Base-by-base conservation (phyloP, 2,329 filamentous ascomycete species). In the Colletotrichum sp. region DNA sequence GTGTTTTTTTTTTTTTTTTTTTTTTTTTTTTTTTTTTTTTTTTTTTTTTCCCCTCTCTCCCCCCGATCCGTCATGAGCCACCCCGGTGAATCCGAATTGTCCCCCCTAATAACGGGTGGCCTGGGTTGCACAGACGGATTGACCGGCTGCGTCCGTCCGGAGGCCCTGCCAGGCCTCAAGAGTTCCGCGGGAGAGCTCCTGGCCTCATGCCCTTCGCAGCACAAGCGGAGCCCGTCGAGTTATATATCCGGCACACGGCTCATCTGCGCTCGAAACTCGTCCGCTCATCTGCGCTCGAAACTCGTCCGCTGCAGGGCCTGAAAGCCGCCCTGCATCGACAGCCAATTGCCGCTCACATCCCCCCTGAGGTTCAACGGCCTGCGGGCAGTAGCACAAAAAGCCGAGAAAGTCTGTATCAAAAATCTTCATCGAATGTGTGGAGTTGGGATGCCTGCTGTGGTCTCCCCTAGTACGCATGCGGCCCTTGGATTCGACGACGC, bases 271-370 rank as follows among this genome's bases (percentile, higher is more conserved):
- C 43, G 64, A 73, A 73, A 73, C 24, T 24, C 24, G 24, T 24
- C 24, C 24, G 64, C 57, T 75, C 73, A 75, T 65, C 73, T 75
- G 69, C 70, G 39, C 39, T 75, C 43, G 64, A 73, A 73, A 73
- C 63, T 43, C 63, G 13, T 13, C 13, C 18, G 48, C 39, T 48
- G 18, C 39, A 48, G 69, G 39, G 55, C 57, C 39, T 32, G 30
- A n/a, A 24, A 18, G 30, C 36, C 32, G 60, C 60, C 32, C 32
- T 64, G 32, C n/a, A 39, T 63, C 60, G 30, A 64, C 30, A 64
- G 60, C 26, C 21, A 63, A 63, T 32, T 13, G 32, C 60, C 26
- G 26, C 39, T n/a, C 18, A 48, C 39, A 48, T 48, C 18, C 18
- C 18, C 18, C 39, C 6, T 48, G 18, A 48, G 39, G 39, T 12